These are phyloP conservation scores for Bryopsis sp. DNA, from an alignment of 139 green algal genomes.

Conservation along the genomic window DNA sequence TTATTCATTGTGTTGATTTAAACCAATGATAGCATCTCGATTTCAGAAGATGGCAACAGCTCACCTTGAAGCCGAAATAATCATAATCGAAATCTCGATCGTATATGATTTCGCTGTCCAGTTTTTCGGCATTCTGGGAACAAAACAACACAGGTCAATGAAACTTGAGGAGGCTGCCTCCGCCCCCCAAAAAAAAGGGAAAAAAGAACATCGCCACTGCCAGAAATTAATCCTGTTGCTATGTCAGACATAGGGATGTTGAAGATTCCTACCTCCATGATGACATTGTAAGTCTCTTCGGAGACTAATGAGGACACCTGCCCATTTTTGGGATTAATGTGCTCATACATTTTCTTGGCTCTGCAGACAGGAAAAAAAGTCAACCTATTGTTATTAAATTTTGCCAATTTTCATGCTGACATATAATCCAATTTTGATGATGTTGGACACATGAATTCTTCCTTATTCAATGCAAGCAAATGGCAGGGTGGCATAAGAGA, in stretches of 20 bases:
- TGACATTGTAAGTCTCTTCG: conserved; percentile 85
- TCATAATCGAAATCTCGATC: conserved; percentile 99
- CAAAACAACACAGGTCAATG: background rate
- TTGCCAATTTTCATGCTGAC: background rate
- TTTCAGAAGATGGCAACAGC: background rate
- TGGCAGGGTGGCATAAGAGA: too few species aligned
- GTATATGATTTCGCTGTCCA: conserved; percentile 97
- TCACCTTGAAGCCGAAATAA: conserved; percentile 99
- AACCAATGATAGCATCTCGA: too few species aligned
- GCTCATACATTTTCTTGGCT: conserved; percentile 81
- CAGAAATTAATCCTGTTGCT: too few species aligned
- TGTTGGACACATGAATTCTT: too few species aligned
- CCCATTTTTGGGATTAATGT: conserved; percentile 87
- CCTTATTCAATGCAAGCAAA: too few species aligned
- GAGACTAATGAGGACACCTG: conserved; percentile 72
- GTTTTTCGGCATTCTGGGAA: conserved; percentile 61
- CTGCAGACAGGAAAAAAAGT: too few species aligned
- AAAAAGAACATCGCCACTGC: too few species aligned
- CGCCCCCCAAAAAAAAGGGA: too few species aligned
- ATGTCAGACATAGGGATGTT: background rate
- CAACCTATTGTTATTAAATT: too few species aligned
- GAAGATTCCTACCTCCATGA: conserved; percentile 51
- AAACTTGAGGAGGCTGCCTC: too few species aligned
- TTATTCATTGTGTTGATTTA: too few species aligned
- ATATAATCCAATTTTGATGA: too few species aligned